A percentile compares a stretch with the other conserved stretches of the same genome.
These are phyloP conservation scores for Yamadazyma epiphylla DNA, from an alignment of 1,139 yeast species.

Conservation along the genomic window DNA sequence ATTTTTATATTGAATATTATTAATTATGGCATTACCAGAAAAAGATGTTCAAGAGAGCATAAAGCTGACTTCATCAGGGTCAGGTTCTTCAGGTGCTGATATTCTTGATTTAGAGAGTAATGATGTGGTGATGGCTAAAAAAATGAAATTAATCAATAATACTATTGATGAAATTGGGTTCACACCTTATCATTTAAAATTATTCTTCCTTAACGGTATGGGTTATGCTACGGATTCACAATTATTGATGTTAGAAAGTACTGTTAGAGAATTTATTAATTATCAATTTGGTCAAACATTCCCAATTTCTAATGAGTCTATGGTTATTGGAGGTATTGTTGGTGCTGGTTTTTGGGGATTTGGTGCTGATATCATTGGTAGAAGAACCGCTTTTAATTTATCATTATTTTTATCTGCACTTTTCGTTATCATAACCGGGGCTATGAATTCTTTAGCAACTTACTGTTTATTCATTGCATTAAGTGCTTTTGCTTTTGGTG, in stretches of 20 bases:
- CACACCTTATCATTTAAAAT: slow-evolving; percentile 31
- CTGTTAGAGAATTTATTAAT: slow-evolving; percentile 36
- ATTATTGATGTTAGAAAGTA: slow-evolving; percentile 39
- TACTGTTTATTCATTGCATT: slow-evolving; percentile 49
- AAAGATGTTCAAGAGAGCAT: slow-evolving; percentile 12
- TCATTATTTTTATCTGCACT: slow-evolving; percentile 48
- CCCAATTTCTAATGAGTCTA: slow-evolving; percentile 26
- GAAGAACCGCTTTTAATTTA: slow-evolving; percentile 52
- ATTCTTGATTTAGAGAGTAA: slow-evolving; percentile 22
- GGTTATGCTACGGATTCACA: slow-evolving; percentile 66
- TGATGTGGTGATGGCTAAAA: slow-evolving; percentile 21
- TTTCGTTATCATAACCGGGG: slow-evolving; percentile 52
- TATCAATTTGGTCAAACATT: slow-evolving; percentile 36
- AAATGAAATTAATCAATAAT: slow-evolving; percentile 27
- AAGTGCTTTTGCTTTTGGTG: slow-evolving; percentile 50
- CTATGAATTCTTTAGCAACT: slow-evolving; percentile 44
- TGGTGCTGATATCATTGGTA: slow-evolving; percentile 57
- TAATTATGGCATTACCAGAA: slow-evolving; percentile 6
- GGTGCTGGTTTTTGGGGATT: slow-evolving; percentile 61
- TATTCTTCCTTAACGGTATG: slow-evolving; percentile 51
- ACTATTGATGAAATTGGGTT: slow-evolving; percentile 36
- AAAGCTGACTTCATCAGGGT: slow-evolving; percentile 8
- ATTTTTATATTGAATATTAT: no score
- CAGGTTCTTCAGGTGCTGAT: slow-evolving; percentile 15
- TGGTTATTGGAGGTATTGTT: slow-evolving; percentile 44